Conservation (phyloP, 2,329 filamentous ascomycete genomes). For the Chaetomium sp. region DNA sequence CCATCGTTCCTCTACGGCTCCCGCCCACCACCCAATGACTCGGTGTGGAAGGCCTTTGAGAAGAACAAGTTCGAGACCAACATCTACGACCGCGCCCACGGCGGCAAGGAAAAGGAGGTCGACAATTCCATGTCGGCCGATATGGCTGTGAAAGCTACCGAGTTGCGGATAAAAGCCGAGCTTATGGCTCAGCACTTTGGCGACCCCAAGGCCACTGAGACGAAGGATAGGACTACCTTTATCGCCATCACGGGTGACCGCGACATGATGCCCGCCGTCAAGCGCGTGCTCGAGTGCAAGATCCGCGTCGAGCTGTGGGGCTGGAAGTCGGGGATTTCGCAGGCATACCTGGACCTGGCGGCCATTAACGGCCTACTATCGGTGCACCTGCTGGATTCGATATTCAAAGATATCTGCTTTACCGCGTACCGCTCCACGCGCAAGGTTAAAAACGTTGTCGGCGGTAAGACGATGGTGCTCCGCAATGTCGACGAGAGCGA, state of each 20-base stretch:
- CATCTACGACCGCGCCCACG: conserved; percentile 8
- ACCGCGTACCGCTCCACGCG: too few species aligned
- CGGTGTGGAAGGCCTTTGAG: conserved; percentile 8
- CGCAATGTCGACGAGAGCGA: too few species aligned
- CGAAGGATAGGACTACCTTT: conserved; percentile 5
- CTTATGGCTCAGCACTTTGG: background rate
- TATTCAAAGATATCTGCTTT: too few species aligned
- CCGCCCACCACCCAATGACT: conserved; percentile 2
- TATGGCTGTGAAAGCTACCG: background rate
- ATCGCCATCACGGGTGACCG: conserved; percentile 4
- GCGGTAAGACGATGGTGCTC: too few species aligned
- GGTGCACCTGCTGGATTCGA: too few species aligned
- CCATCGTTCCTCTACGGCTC: conserved; percentile 4
- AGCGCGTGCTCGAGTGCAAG: conserved; percentile 3
- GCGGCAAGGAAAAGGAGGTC: conserved; percentile 8
- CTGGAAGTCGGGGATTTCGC: background rate
- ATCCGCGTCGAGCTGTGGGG: conserved; percentile 9
- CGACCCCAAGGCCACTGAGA: conserved; percentile 3
- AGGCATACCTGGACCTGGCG: too few species aligned
- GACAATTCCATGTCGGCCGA: conserved; percentile 2
- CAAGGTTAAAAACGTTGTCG: too few species aligned
- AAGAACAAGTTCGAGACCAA: conserved; percentile 10
- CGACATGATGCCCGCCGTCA: conserved; percentile 4
- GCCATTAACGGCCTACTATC: too few species aligned
- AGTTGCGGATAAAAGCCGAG: background rate